phyloP scores from a whole-genome alignment of 257 asterid species.

The Leptodermis oblonga region DNA sequence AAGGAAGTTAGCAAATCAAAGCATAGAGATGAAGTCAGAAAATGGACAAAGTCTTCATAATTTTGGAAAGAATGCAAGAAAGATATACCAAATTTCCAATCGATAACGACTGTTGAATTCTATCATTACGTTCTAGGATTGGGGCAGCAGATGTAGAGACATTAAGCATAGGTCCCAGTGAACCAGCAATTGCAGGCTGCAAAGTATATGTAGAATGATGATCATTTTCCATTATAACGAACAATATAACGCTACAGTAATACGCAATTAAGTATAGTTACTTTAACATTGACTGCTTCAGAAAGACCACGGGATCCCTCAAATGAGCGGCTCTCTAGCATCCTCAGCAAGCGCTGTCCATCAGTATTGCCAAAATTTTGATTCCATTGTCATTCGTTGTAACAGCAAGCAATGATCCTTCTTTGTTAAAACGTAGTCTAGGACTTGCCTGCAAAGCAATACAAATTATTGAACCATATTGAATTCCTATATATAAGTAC shows the following conservation, averaged over 20 bases:
- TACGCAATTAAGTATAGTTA: constrained; percentile 13
- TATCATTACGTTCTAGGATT: constrained; percentile 67
- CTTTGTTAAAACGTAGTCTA: constrained; percentile 77
- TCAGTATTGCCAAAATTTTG: constrained; percentile 72
- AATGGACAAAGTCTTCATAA: background rate
- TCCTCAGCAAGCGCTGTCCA: constrained; percentile 87
- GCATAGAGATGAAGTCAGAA: background rate
- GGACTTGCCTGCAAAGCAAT: constrained; percentile 69
- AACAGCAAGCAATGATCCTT: constrained; percentile 88
- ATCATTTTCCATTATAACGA: background rate
- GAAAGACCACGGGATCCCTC: constrained; percentile 78
- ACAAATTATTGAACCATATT: constrained; percentile 1
- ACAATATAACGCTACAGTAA: constrained; percentile 4
- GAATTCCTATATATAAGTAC: background rate
- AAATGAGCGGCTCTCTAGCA: constrained; percentile 79
- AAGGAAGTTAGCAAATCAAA: constrained; percentile 7
- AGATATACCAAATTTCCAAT: constrained; percentile 69
- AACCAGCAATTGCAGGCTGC: constrained; percentile 73
- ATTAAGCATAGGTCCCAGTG: constrained; percentile 64
- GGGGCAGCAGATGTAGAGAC: constrained; percentile 57
- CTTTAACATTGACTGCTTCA: constrained; percentile 69
- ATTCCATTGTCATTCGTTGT: constrained; percentile 89
- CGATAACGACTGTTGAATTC: constrained; percentile 76
- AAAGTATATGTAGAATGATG: constrained; percentile 1
- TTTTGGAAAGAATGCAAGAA: background rate